phyloP scores from a whole-genome alignment of 1,284 basidiomycete species.

The Cutaneotrichosporon cyanovorans region DNA sequence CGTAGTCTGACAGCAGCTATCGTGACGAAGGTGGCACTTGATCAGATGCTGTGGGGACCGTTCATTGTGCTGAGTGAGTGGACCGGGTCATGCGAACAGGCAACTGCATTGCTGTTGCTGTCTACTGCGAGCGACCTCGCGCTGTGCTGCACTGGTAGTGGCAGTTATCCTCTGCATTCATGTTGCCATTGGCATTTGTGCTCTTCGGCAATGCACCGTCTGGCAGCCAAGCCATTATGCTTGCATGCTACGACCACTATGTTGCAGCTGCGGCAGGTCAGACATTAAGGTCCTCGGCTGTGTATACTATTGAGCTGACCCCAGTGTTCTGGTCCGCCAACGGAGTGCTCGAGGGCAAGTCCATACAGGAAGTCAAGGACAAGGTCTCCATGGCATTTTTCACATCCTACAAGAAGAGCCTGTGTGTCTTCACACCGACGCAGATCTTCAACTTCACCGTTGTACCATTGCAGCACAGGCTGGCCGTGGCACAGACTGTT shows the following conservation, averaged over 20 bases:
- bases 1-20: constrained; percentile 14
- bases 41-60: constrained; percentile 18
- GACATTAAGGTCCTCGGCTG: background rate
- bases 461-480: constrained; percentile 70
- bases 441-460: constrained; percentile 74
- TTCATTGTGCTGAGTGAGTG: constrained; percentile 16
- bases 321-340: constrained; percentile 37
- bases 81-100: too few relatives aligned
- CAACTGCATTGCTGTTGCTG: too few relatives aligned
- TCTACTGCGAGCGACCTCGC: too few relatives aligned
- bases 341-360: constrained; percentile 41
- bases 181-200: too few relatives aligned
- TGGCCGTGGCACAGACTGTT: constrained; percentile 67
- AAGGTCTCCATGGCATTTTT: constrained; percentile 38
- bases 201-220: too few relatives aligned
- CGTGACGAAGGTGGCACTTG: constrained; percentile 6
- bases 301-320: background rate
- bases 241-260: too few relatives aligned
- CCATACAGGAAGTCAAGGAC: constrained; percentile 26
- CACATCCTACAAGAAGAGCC: constrained; percentile 31
- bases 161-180: too few relatives aligned
- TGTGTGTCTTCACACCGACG: constrained; percentile 65
- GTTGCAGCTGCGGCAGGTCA: too few relatives aligned
- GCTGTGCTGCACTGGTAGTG: too few relatives aligned
- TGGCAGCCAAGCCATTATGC: too few relatives aligned